Evolutionary conservation across 129 eudicot genomes (phyloP).

Genomic region (Artemisia annua): DNA sequence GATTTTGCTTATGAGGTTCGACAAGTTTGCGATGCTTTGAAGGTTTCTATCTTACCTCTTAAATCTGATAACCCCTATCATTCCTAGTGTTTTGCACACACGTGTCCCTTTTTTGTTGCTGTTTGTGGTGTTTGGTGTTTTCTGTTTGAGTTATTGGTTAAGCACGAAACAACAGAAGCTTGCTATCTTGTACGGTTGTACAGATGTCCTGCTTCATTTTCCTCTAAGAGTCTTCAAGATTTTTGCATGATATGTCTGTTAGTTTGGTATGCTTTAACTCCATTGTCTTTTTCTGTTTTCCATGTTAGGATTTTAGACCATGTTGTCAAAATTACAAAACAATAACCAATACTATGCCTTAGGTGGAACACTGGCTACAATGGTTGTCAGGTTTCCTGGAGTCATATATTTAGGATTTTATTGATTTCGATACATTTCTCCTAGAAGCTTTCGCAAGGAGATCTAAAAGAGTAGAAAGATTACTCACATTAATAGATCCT

Average conservation of each 20-base stretch:
- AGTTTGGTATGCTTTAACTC: background rate
- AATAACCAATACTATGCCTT: background rate
- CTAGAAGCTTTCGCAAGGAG: background rate
- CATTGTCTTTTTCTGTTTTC: no score
- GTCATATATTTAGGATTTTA: background rate
- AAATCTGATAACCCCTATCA: background rate
- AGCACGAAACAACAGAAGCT: background rate
- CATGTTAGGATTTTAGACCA: background rate
- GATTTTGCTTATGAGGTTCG: conserved; percentile 8
- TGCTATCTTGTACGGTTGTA: background rate
- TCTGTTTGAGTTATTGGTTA: background rate
- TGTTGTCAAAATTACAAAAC: background rate
- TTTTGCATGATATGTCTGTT: background rate
- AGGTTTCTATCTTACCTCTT: background rate
- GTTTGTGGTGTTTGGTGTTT: background rate
- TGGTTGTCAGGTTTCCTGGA: background rate
- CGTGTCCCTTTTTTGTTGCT: background rate
- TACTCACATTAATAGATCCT: background rate
- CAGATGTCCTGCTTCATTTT: no score
- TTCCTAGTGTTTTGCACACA: no score
- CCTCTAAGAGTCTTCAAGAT: no score
- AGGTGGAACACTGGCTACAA: background rate
- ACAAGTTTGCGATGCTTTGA: background rate
- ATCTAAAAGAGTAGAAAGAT: background rate
- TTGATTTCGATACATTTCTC: background rate